Evolutionary conservation across 2,329 filamentous ascomycete species (phyloP).

Genomic region (Ceratocystis albifundus): DNA sequence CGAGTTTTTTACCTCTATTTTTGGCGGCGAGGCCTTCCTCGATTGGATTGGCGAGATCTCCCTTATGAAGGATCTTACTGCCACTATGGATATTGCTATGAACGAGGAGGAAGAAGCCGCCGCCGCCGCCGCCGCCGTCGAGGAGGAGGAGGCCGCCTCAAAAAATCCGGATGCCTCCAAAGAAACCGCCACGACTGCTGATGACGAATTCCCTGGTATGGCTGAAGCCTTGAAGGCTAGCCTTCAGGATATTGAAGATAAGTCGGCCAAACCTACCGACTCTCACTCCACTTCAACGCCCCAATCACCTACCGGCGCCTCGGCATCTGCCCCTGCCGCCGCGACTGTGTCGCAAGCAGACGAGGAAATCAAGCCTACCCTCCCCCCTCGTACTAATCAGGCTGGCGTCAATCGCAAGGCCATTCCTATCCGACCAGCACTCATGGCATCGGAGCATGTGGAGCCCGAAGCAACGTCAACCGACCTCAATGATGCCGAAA

Average conservation of each 20-base stretch:
- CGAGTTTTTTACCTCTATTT: constrained; percentile 98
- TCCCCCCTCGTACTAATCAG: constrained; percentile 10
- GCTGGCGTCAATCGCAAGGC: constrained; percentile 34
- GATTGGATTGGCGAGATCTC: constrained; percentile 98
- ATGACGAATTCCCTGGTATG: constrained; percentile 46
- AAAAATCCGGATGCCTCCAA: constrained; percentile 37
- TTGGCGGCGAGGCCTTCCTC: constrained; percentile 87
- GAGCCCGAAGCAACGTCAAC: constrained; percentile 53
- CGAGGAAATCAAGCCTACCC: neutral
- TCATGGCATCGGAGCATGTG: constrained; percentile 73
- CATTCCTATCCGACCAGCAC: constrained; percentile 69
- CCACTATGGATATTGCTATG: constrained; percentile 97
- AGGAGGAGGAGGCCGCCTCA: constrained; percentile 25
- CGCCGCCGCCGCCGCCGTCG: constrained; percentile 40
- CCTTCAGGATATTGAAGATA: constrained; percentile 33
- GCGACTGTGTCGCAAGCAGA: neutral
- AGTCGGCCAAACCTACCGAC: constrained; percentile 22
- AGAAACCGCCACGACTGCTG: constrained; percentile 27
- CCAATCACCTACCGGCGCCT: constrained; percentile 28
- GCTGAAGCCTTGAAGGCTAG: constrained; percentile 47
- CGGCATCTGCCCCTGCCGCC: constrained; percentile 32
- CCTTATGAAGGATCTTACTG: constrained; percentile 95
- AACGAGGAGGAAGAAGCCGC: constrained; percentile 62
- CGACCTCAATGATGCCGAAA: constrained; percentile 49
- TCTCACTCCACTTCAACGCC: constrained; percentile 24